Evolutionary conservation across 2,329 filamentous ascomycete species (phyloP).

Genomic region (Myriosclerotinia duriaeana): DNA sequence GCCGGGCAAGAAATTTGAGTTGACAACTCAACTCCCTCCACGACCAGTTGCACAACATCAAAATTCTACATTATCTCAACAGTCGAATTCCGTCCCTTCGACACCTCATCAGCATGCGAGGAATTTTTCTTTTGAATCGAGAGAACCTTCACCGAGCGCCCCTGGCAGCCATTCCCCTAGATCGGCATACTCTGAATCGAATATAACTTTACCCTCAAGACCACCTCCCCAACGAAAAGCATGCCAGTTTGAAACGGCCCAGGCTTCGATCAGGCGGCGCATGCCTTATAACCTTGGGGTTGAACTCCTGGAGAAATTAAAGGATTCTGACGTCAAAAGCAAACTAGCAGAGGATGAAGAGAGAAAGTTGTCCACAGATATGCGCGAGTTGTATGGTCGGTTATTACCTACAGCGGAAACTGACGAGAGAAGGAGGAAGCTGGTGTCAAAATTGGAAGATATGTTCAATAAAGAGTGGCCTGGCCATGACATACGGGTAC

Average conservation of each 20-base stretch:
- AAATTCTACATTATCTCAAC: conserved; percentile 54
- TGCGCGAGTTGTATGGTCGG: conserved; percentile 79
- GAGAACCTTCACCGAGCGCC: conserved; percentile 76
- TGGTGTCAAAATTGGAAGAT: conserved; percentile 84
- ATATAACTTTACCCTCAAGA: conserved; percentile 67
- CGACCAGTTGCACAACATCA: conserved; percentile 45
- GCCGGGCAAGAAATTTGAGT: conserved; percentile 39
- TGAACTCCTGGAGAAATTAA: conserved; percentile 70
- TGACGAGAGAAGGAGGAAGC: conserved; percentile 68
- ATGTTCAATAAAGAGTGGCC: conserved; percentile 92
- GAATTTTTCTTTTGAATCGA: conserved; percentile 76
- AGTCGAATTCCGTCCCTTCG: conserved; percentile 89
- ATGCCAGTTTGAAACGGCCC: conserved; percentile 87
- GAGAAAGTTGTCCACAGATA: conserved; percentile 72
- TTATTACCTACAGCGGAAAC: conserved; percentile 81
- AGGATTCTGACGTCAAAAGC: conserved; percentile 70
- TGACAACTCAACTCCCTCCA: conserved; percentile 36
- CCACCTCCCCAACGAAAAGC: conserved; percentile 60
- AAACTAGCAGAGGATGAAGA: conserved; percentile 72
- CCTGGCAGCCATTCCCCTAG: conserved; percentile 79
- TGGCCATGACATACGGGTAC: conserved; percentile 81
- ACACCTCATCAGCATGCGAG: conserved; percentile 88
- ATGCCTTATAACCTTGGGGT: conserved; percentile 92
- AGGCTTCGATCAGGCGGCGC: conserved; percentile 76
- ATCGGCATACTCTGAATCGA: conserved; percentile 87